Conservation (phyloP, 1,284 basidiomycete species). For the Cutaneotrichosporon dermatis region DNA sequence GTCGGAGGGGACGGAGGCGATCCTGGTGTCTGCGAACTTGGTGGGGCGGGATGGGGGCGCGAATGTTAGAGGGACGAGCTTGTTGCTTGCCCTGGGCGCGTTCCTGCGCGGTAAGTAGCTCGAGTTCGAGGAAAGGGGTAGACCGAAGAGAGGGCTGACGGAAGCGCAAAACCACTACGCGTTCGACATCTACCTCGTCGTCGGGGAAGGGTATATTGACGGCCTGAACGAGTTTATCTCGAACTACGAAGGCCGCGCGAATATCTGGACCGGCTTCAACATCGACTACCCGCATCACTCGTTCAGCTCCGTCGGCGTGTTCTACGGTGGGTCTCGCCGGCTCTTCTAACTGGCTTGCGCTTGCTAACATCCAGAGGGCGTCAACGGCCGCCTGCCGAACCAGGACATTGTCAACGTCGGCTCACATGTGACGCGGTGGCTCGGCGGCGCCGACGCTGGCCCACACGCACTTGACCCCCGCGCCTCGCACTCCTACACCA, state of each 20-base stretch:
- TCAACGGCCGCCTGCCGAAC: conserved; percentile 91
- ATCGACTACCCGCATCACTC: conserved; percentile 96
- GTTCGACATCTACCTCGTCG: conserved; percentile 85
- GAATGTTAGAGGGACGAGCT: conserved; percentile 84
- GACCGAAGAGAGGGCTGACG: background rate
- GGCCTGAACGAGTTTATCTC: conserved; percentile 90
- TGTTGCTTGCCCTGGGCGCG: conserved; percentile 71
- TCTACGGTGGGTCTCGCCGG: conserved; percentile 62
- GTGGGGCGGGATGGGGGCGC: conserved; percentile 54
- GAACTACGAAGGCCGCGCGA: conserved; percentile 73
- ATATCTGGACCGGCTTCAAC: conserved; percentile 91
- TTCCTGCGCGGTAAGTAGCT: conserved; percentile 68
- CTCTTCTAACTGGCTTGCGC: background rate
- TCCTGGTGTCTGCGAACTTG: conserved; percentile 87
- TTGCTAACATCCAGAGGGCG: conserved; percentile 63
- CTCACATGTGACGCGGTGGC: conserved; percentile 64
- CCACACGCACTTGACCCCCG: conserved; percentile 64
- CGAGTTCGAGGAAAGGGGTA: no score
- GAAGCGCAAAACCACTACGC: conserved; percentile 86
- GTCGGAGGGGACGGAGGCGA: conserved; percentile 81
- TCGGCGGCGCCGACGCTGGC: conserved; percentile 66
- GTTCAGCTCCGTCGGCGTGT: conserved; percentile 86
- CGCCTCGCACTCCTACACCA: conserved; percentile 11
- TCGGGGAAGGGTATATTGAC: conserved; percentile 82
- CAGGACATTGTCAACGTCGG: conserved; percentile 89